Percentiles rank a stretch among this genome's conserved stretches.
Conservation (phyloP, 371 early-diverging fungal genomes). For the Globomyces sp. region DNA sequence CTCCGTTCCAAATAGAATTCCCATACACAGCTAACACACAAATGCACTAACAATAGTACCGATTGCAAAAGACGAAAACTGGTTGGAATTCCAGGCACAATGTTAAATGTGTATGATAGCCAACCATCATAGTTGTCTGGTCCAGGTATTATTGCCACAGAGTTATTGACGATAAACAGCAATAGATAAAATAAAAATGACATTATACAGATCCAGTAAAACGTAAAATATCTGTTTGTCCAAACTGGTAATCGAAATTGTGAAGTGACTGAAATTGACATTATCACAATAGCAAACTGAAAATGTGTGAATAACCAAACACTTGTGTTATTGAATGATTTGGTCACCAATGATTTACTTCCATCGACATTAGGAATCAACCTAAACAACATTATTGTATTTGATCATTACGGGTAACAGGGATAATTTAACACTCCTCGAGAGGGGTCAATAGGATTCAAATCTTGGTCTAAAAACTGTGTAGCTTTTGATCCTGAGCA, state of each 20-base stretch:
- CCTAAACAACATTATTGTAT: slow-evolving; percentile 15
- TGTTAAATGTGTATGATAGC: slow-evolving; percentile 21
- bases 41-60: slow-evolving; percentile 18
- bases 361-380: slow-evolving; percentile 31
- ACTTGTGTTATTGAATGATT: slow-evolving; percentile 37
- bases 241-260: slow-evolving; percentile 37
- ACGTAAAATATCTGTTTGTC: slow-evolving; percentile 35
- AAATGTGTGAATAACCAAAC: slow-evolving; percentile 47
- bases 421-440: slow-evolving; percentile 26
- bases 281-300: slow-evolving; percentile 30
- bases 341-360: slow-evolving; percentile 17
- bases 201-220: slow-evolving; percentile 17
- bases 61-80: slow-evolving; percentile 22
- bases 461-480: slow-evolving; percentile 19
- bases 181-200: slow-evolving; percentile 21
- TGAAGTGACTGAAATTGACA: slow-evolving; percentile 28
- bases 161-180: slow-evolving; percentile 10
- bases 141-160: slow-evolving; percentile 8
- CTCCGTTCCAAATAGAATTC: slow-evolving; percentile 19
- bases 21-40: slow-evolving; percentile 18
- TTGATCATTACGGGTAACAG: slow-evolving; percentile 36
- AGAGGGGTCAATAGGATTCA: slow-evolving; percentile 22
- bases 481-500: slow-evolving; percentile 32
- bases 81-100: slow-evolving; percentile 22
- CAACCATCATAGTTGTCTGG: neutral